Evolutionary conservation across 352 stramenopile genomes (phyloP).

Genomic region (Phytophthora cactorum): DNA sequence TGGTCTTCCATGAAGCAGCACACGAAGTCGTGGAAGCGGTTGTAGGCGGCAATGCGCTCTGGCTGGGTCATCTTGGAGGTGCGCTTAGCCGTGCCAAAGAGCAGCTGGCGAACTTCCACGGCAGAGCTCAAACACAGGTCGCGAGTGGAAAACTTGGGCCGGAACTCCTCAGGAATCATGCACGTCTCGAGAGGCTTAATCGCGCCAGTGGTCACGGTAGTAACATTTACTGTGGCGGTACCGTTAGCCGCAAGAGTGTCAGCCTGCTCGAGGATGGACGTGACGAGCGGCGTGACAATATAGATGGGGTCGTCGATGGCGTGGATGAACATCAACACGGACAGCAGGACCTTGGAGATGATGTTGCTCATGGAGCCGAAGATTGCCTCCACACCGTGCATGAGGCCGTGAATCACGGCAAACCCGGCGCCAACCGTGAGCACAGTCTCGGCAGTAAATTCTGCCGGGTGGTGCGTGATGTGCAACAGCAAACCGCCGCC

Average conservation of each 20-base stretch:
- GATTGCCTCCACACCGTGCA: conserved; percentile 24
- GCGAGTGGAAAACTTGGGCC: conserved; percentile 24
- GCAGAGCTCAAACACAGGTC: conserved; percentile 31
- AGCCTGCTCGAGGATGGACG: neutral
- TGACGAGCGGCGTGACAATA: conserved; percentile 31
- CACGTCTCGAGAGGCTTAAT: conserved; percentile 18
- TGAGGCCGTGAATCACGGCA: conserved; percentile 23
- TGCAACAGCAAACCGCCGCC: conserved; percentile 25
- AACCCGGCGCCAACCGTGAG: conserved; percentile 22
- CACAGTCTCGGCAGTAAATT: conserved; percentile 33
- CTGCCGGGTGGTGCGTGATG: conserved; percentile 28
- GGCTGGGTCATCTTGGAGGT: conserved; percentile 9
- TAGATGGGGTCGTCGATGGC: conserved; percentile 35
- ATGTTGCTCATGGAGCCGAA: conserved; percentile 31
- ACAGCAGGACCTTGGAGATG: conserved; percentile 25
- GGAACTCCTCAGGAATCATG: conserved; percentile 27
- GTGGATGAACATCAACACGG: conserved; percentile 33
- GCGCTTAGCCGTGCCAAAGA: conserved; percentile 33
- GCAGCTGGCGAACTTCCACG: conserved; percentile 16
- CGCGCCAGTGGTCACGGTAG: neutral
- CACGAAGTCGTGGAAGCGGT: conserved; percentile 36
- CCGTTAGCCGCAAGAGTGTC: neutral
- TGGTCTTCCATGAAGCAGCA: conserved; percentile 36
- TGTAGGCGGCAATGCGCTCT: conserved; percentile 29
- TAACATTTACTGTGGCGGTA: neutral